Conservation (phyloP, 2,329 filamentous ascomycete genomes). For the Ceratocystis destructans region DNA sequence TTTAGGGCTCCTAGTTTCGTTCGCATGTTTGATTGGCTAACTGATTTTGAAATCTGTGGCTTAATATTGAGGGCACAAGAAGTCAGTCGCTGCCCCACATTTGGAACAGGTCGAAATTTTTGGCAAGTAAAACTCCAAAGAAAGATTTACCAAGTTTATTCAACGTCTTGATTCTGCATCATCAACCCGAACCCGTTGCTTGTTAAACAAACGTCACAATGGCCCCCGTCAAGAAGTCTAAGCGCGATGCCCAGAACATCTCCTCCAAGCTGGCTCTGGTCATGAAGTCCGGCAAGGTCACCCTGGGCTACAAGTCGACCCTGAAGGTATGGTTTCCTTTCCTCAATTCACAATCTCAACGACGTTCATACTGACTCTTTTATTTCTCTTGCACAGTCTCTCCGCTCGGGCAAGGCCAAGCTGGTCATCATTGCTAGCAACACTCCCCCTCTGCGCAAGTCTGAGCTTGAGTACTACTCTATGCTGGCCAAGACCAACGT, state of each 20-base stretch:
- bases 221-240: constrained; percentile 61
- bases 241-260: constrained; percentile 72
- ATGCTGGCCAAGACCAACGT: constrained; percentile 90
- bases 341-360: constrained; percentile 22
- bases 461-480: constrained; percentile 88
- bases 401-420: constrained; percentile 96
- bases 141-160: not conserved
- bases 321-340: constrained; percentile 20
- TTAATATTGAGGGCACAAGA: constrained; percentile 8
- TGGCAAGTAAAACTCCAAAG: not conserved
- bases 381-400: constrained; percentile 40
- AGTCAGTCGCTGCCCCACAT: constrained; percentile 13
- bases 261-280: constrained; percentile 48
- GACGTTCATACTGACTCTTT: constrained; percentile 36
- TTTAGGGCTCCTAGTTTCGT: constrained; percentile 28
- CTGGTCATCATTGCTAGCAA: constrained; percentile 88
- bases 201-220: constrained; percentile 40
- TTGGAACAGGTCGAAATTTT: constrained; percentile 9
- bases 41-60: constrained; percentile 18
- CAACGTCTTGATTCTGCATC: constrained; percentile 23
- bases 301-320: constrained; percentile 69
- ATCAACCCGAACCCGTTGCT: constrained; percentile 22
- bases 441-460: constrained; percentile 95
- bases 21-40: constrained; percentile 24
- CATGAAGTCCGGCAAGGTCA: constrained; percentile 63